Conservation (phyloP, 257 asterid genomes). For the Parsonsia alboflavescens region DNA sequence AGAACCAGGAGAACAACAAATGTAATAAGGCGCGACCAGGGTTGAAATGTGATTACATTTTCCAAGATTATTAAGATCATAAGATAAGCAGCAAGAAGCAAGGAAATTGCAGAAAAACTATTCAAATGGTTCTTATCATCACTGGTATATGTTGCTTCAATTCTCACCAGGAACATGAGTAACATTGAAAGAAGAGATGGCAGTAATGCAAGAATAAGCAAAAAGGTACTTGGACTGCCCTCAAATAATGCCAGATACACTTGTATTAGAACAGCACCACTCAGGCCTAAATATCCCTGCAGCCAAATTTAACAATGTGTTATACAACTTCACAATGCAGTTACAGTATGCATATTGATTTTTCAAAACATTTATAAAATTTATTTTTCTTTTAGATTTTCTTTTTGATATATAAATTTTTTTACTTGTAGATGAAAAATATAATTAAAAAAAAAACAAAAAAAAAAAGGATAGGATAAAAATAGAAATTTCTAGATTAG, state of each 20-base stretch:
- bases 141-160: constrained; percentile 28
- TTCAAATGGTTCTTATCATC: constrained; percentile 51
- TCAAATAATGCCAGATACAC: constrained; percentile 59
- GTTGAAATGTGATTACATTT: constrained; percentile 37
- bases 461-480: too few relatives aligned
- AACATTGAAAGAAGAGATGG: constrained; percentile 54
- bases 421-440: too few relatives aligned
- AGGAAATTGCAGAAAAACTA: constrained; percentile 54
- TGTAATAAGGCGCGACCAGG: constrained; percentile 37
- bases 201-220: constrained; percentile 64
- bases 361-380: too few relatives aligned
- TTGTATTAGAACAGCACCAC: constrained; percentile 89
- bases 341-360: too few relatives aligned
- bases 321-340: neutral
- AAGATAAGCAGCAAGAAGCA: constrained; percentile 55
- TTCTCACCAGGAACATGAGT: constrained; percentile 70
- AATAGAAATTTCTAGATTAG: too few relatives aligned
- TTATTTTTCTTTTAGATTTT: neutral
- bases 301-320: neutral
- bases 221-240: constrained; percentile 63
- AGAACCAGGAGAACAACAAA: constrained; percentile 49
- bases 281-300: constrained; percentile 89
- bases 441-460: too few relatives aligned
- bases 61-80: constrained; percentile 56
- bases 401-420: too few relatives aligned